phyloP scores from a whole-genome alignment of 345 rosid genomes.

The Dovyalis caffra region DNA sequence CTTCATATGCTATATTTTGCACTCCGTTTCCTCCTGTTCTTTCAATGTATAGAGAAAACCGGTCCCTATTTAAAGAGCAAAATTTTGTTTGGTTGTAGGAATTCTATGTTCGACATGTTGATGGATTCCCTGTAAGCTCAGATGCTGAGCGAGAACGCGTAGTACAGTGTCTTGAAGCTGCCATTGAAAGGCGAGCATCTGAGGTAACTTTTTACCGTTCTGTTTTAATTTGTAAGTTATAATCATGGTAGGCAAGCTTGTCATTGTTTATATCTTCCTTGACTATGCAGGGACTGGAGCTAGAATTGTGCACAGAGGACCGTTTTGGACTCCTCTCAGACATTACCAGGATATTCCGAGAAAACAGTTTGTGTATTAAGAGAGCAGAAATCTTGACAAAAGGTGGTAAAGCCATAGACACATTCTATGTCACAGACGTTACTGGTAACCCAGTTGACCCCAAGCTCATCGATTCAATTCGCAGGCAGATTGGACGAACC shows the following conservation, averaged over 20 bases:
- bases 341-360: slow-evolving; percentile 57
- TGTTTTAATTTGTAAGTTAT: neutral
- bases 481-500: slow-evolving; percentile 46
- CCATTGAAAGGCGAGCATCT: slow-evolving; percentile 50
- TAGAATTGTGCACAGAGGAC: slow-evolving; percentile 50
- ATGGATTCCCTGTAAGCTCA: slow-evolving; percentile 54
- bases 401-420: slow-evolving; percentile 46
- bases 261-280: neutral
- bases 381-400: slow-evolving; percentile 58
- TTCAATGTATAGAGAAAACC: too few relatives aligned
- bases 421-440: slow-evolving; percentile 53
- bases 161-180: slow-evolving; percentile 56
- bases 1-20: neutral
- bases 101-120: slow-evolving; percentile 59
- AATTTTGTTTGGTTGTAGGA: slow-evolving; percentile 45
- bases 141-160: slow-evolving; percentile 59
- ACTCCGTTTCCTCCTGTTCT: neutral
- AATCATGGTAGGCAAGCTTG: neutral
- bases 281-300: slow-evolving; percentile 45
- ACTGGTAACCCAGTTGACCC: slow-evolving; percentile 47
- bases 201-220: slow-evolving; percentile 26
- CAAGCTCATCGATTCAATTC: slow-evolving; percentile 46
- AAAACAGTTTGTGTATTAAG: slow-evolving; percentile 47
- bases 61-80: slow-evolving; percentile 8
- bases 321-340: slow-evolving; percentile 53